phyloP scores from a whole-genome alignment of 257 asterid species.

The Solanum infundibuliforme region DNA sequence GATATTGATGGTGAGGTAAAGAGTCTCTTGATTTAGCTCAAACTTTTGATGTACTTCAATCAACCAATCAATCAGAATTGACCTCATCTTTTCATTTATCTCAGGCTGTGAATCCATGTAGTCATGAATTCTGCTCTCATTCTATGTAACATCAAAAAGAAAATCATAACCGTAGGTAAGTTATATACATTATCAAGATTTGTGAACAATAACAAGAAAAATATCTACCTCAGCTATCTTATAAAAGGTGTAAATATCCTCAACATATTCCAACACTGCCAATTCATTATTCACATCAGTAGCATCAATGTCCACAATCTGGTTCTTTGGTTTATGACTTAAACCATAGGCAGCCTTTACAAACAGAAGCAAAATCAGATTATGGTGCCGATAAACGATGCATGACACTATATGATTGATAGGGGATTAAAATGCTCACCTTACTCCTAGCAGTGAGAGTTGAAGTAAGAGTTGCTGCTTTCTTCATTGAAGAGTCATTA shows the following conservation, averaged over 20 bases:
- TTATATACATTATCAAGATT: not conserved
- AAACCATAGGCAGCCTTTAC: conserved; percentile 72
- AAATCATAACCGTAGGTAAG: not conserved
- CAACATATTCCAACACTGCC: conserved; percentile 80
- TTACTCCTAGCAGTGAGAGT: conserved; percentile 82
- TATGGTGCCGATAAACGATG: not conserved
- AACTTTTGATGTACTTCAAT: conserved; percentile 75
- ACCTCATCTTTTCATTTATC: conserved; percentile 64
- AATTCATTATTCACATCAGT: conserved; percentile 58
- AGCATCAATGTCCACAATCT: conserved; percentile 63
- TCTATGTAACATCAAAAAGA: conserved; percentile 20
- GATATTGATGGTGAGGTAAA: conserved; percentile 69
- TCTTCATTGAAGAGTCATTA: conserved; percentile 20
- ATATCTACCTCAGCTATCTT: conserved; percentile 59
- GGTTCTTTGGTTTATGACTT: conserved; percentile 26
- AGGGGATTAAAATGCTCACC: conserved; percentile 12
- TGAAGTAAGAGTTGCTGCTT: conserved; percentile 61
- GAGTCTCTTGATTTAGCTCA: conserved; percentile 75
- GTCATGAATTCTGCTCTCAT: conserved; percentile 48
- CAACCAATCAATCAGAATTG: conserved; percentile 78
- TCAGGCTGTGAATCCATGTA: conserved; percentile 79
- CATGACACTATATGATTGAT: not conserved
- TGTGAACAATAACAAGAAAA: not conserved
- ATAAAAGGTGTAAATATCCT: conserved; percentile 71
- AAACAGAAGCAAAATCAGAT: not conserved